Conservation (phyloP, 2,329 filamentous ascomycete species). For the Fusarium sp. region DNA sequence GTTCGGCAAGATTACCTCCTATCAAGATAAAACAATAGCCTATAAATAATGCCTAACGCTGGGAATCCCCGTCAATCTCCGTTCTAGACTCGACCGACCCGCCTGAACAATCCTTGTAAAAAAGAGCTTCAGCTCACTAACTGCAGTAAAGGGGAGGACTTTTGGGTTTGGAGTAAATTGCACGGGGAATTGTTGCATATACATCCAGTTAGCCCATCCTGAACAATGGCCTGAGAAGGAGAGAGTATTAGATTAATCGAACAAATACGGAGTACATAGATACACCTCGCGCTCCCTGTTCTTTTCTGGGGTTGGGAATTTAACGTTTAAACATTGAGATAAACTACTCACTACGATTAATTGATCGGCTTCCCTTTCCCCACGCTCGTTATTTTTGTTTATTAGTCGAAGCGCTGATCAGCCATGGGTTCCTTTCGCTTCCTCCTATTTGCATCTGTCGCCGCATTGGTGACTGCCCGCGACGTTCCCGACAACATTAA, state of each 20-base stretch:
- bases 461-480: slow-evolving; percentile 46
- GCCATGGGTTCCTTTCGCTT: slow-evolving; percentile 40
- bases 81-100: no score
- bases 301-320: neutral
- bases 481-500: slow-evolving; percentile 58
- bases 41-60: neutral
- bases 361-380: slow-evolving; percentile 8
- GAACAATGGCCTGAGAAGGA: no score
- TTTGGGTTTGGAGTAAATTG: no score
- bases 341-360: slow-evolving; percentile 11
- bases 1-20: slow-evolving; percentile 11
- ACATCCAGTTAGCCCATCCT: no score
- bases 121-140: no score
- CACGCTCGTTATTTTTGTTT: slow-evolving; percentile 21
- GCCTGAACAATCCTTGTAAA: no score
- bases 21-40: neutral
- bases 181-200: no score
- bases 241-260: no score
- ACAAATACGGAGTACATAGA: neutral
- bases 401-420: neutral
- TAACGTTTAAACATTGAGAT: slow-evolving; percentile 16
- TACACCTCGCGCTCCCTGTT: neutral
- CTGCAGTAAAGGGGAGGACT: no score
- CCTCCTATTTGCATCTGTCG: slow-evolving; percentile 43
- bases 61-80: no score